Base-by-base conservation (phyloP, 345 rosid species). In the Ailanthus altissimus region DNA sequence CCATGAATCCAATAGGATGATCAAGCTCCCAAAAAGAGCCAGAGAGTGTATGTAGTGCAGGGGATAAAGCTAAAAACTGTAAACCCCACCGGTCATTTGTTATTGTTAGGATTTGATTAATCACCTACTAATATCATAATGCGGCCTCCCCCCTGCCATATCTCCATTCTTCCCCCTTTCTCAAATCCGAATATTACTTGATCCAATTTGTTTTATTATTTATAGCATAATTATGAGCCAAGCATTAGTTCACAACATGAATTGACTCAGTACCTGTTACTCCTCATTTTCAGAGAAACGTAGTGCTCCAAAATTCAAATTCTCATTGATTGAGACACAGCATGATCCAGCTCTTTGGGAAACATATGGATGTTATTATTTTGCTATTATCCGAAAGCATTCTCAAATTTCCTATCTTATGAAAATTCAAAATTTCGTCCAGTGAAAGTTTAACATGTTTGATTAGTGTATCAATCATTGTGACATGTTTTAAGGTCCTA, bases 221-320 rank as follows among this genome's bases (percentile, higher is more conserved):
- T 45, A 53, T 78, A 74, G 67, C 69, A 46, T 74, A 70, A 75
- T 79, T 62, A 65, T 79, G 79, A 77, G 71, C 75, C 81, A 77
- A 83, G 84, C 85, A 80, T 75, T 61, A 80, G 67, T 50, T 84
- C 85, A 79, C 70, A n/a, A 45, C 70, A 67, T 0, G 8, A 58
- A 40, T 64, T n/a, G 28, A 65, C 66, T 58, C 21, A 12, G 10
- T 15, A 6, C 38, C 45, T 40, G 8, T 12, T 32, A 61, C n/a
- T n/a, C n/a, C n/a, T 63, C 77, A 62, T 11, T 74, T 49, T 50
- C 77, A 36, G 23, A 47, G 57, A 26, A 40, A 21, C 3, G 12
- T 8, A 25, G 13, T 26, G 25, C 43, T 62, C 53, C 38, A 25
- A n/a, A n/a, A n/a, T n/a, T n/a, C n/a, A n/a, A 25, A 40, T 71